Evolutionary conservation across 495 filamentous ascomycete genomes (phyloP).

Genomic region (Xylaria venustula): DNA sequence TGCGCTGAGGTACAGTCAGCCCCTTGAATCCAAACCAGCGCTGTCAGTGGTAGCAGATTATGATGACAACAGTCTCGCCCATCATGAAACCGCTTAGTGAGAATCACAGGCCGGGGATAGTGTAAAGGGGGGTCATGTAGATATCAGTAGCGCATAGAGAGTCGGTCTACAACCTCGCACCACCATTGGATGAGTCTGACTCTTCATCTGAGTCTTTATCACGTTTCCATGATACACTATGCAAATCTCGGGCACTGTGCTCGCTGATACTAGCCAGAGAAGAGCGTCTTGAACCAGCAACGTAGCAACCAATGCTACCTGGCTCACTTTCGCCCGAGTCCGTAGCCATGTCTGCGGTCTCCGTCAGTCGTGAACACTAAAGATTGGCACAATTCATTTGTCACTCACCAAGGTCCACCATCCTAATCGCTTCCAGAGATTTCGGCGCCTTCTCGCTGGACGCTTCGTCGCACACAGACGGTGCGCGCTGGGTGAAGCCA

Average conservation of each 20-base stretch:
- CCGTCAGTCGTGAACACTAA: background rate
- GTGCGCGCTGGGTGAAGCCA: conserved; percentile 9
- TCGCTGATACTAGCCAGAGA: background rate
- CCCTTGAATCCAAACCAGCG: too few relatives aligned
- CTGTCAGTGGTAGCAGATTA: too few relatives aligned
- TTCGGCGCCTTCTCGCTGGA: background rate
- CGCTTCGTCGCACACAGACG: background rate
- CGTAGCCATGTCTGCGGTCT: background rate
- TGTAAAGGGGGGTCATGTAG: too few relatives aligned
- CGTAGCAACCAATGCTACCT: background rate
- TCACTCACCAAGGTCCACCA: background rate
- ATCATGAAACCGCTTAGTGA: too few relatives aligned
- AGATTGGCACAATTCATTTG: too few relatives aligned
- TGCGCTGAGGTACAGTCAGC: too few relatives aligned
- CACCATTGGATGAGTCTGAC: background rate
- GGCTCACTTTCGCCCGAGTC: background rate
- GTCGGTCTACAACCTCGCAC: background rate
- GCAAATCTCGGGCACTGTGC: background rate
- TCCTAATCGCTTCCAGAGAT: background rate
- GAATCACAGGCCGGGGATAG: too few relatives aligned
- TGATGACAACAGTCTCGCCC: too few relatives aligned
- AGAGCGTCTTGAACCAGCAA: background rate
- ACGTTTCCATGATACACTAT: background rate
- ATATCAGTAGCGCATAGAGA: too few relatives aligned
- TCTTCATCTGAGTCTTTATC: background rate